Base-by-base conservation (phyloP, 2,329 filamentous ascomycete species). In the Keithomyces neogunnii region DNA sequence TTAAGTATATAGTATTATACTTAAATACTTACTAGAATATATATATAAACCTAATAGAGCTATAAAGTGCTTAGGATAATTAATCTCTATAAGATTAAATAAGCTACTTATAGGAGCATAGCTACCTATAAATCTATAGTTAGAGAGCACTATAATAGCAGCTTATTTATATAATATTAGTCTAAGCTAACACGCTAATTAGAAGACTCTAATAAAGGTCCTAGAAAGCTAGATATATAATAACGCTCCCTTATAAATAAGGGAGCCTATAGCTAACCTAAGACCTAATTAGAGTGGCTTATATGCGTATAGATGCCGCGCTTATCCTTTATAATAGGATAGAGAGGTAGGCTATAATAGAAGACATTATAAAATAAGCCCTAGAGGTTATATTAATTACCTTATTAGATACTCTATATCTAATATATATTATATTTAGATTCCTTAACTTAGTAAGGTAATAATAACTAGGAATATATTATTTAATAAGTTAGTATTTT, bases 381-480 rank as follows among this genome's bases (percentile, higher is more conserved):
- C 43, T 13, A 38, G 35, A 35, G 49, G 43, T 4, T 40, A n/a
- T 3, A 51, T 51, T 13, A 43, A 42, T 6, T 51, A 39, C 19
- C 42, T 51, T 31, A 43, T 51, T 2, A 43, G 49, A 3, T 51
- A 51, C 44, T 43, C 46, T 19, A 47, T 43, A 6, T 29, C 49
- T 5, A 51, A 51, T 29, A 51, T 46, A 9, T 51, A 39, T 42
- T 3, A n/a, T 10, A 32, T 51, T 28, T 51, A 43, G 49, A n/a
- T 29, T 47, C 43, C 49, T 11, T n/a, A 31, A 5, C n/a, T 38
- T 4, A n/a, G 33, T 38, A 40, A 47, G 26, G 49, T 51, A 6
- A 51, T 51, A 32, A 38, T 26, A 39, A 51, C 49, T 3, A 38
- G 49, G 39, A 43, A 51, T 47, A 43, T 44, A 4, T 28, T 44